phyloP scores from a whole-genome alignment of 805 yeast genomes.

The Lachancea fermentati region DNA sequence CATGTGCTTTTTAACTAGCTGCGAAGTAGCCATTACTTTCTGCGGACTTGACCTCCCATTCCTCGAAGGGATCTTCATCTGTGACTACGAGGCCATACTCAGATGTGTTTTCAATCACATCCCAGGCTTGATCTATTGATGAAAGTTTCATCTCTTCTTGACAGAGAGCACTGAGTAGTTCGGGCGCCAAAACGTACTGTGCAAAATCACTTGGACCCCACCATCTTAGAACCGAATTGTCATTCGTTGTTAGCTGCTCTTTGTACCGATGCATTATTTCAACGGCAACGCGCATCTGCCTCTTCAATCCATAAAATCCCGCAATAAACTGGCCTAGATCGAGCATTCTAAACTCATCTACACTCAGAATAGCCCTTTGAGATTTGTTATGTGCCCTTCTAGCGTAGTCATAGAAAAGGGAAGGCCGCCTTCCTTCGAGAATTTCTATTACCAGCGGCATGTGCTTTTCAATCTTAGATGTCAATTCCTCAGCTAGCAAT shows the following conservation, averaged over 20 bases:
- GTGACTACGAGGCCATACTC: conserved; percentile 41
- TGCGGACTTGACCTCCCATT: conserved; percentile 21
- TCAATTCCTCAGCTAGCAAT: conserved; percentile 29
- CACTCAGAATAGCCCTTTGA: conserved; percentile 39
- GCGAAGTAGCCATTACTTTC: conserved; percentile 7
- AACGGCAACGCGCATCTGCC: conserved; percentile 48
- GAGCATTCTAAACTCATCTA: conserved; percentile 41
- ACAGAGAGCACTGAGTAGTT: conserved; percentile 47
- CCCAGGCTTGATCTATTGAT: conserved; percentile 41
- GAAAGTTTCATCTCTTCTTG: conserved; percentile 39
- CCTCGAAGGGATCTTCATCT: conserved; percentile 26
- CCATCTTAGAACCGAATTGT: conserved; percentile 46
- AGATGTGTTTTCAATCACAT: conserved; percentile 40
- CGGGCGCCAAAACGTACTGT: conserved; percentile 58
- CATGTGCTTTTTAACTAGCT: conserved; percentile 7
- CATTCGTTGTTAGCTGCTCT: conserved; percentile 26
- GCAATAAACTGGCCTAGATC: conserved; percentile 43
- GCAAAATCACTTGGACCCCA: conserved; percentile 57
- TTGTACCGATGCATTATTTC: conserved; percentile 35
- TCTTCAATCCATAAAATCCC: conserved; percentile 56
- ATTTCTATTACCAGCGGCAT: conserved; percentile 35
- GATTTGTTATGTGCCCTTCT: conserved; percentile 37
- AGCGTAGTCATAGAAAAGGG: conserved; percentile 49
- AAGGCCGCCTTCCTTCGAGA: conserved; percentile 40
- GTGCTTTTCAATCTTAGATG: conserved; percentile 28